These are phyloP conservation scores for Letharia lupina DNA, from an alignment of 495 filamentous ascomycete species.

Conservation along the genomic window DNA sequence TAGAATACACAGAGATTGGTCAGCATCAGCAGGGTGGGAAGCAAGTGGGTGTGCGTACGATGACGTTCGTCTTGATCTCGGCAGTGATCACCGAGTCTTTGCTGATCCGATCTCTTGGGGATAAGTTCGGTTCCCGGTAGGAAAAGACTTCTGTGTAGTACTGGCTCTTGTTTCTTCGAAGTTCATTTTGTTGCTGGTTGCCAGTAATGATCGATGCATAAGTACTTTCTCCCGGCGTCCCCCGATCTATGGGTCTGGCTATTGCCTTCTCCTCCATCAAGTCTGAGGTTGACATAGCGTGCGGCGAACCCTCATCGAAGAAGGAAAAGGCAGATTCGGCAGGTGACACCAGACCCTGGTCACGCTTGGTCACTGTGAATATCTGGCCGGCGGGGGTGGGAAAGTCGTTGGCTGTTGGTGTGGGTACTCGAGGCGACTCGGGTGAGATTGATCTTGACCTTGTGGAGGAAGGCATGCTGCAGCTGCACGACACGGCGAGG, in stretches of 20 bases:
- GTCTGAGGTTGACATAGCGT: slow-evolving; percentile 14
- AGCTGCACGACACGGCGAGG: neutral
- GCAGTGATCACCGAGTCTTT: slow-evolving; percentile 66
- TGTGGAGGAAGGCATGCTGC: slow-evolving; percentile 18
- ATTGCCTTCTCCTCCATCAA: slow-evolving; percentile 20
- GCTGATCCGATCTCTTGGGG: slow-evolving; percentile 48
- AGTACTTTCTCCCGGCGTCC: slow-evolving; percentile 17
- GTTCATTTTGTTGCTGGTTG: slow-evolving; percentile 23
- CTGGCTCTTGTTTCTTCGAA: slow-evolving; percentile 35
- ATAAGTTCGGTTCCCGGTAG: slow-evolving; percentile 41
- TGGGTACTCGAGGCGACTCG: slow-evolving; percentile 6
- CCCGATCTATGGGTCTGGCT: slow-evolving; percentile 9
- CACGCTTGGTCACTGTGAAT: slow-evolving; percentile 20
- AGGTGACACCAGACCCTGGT: slow-evolving; percentile 24
- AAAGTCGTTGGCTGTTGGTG: slow-evolving; percentile 23
- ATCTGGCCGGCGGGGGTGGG: slow-evolving; percentile 17
- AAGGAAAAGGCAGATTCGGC: slow-evolving; percentile 24
- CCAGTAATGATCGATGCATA: slow-evolving; percentile 4
- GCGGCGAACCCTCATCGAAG: slow-evolving; percentile 15
- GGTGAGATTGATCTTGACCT: slow-evolving; percentile 14
- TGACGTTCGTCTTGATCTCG: slow-evolving; percentile 77
- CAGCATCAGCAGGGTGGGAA: neutral
- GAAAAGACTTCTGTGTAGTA: slow-evolving; percentile 57
- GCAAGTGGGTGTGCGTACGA: slow-evolving; percentile 43
- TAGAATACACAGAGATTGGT: slow-evolving; percentile 19